Conservation (phyloP, 2,329 filamentous ascomycete species). For the Grosmannia serpens region DNA sequence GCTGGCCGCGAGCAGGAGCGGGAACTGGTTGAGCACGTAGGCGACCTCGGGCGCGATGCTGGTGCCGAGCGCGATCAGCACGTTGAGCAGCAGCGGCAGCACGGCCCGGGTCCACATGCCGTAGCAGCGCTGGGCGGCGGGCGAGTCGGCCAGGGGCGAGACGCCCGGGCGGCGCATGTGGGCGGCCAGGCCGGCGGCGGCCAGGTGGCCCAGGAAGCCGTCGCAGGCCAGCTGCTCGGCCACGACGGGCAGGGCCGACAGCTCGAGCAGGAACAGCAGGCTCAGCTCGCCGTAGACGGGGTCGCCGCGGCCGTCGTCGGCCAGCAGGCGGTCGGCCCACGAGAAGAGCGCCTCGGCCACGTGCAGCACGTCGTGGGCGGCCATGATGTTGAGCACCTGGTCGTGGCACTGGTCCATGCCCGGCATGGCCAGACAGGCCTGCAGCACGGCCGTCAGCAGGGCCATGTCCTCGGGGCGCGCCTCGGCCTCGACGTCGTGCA, state of each 20-base stretch:
- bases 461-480: slow-evolving; percentile 69
- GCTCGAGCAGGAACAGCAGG: slow-evolving; percentile 74
- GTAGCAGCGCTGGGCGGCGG: slow-evolving; percentile 63
- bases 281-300: slow-evolving; percentile 91
- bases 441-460: slow-evolving; percentile 76
- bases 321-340: slow-evolving; percentile 76
- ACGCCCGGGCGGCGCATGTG: slow-evolving; percentile 62
- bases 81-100: slow-evolving; percentile 77
- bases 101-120: slow-evolving; percentile 83
- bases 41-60: slow-evolving; percentile 76
- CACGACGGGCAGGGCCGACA: slow-evolving; percentile 68
- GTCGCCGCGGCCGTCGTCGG: slow-evolving; percentile 49
- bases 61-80: slow-evolving; percentile 69
- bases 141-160: slow-evolving; percentile 66
- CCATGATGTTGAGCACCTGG: slow-evolving; percentile 59
- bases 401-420: slow-evolving; percentile 56
- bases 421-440: slow-evolving; percentile 70
- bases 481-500: slow-evolving; percentile 61
- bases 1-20: slow-evolving; percentile 62
- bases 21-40: slow-evolving; percentile 82
- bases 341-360: slow-evolving; percentile 82
- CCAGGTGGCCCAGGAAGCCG: slow-evolving; percentile 67
- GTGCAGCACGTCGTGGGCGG: slow-evolving; percentile 61
- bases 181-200: slow-evolving; percentile 66
- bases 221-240: slow-evolving; percentile 88